Base-by-base conservation (phyloP, 257 asterid genomes). In the Fraxinus pennsylvanica region DNA sequence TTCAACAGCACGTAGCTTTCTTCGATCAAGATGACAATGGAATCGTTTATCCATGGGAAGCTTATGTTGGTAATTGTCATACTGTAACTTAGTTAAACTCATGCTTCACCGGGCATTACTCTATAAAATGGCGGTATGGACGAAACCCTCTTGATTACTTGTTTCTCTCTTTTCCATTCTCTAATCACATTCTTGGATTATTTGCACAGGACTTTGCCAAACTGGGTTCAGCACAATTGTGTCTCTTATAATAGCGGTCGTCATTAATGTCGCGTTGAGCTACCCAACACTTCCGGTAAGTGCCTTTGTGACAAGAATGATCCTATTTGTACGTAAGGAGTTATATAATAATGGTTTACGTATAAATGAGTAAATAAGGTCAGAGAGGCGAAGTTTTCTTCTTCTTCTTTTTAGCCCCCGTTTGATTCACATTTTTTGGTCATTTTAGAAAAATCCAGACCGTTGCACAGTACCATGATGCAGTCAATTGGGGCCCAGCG, bases 1-100 rank as follows among this genome's bases (percentile, higher is more conserved):
- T 93, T 84, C 98, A 93, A 81, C 98, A 90, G 74, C 98, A 93
- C 68, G 86, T 87, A 22, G 91, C 98, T 68, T 92, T 92, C 88
- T 90, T 92, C 30, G 95, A 94, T 76, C 98, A 89, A 81, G 94
- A 92, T 59, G 80, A 85, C 52, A 81, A 92, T 59, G 98, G 97
- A n/a, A 90, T 93, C 76, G 81, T 93, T 43, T 93, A 93, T 68
- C 98, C 97, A 0, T 92, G n/a, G 95, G 90, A 89, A 78, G 89
- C 92, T 22, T 88, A 70, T 75, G 5, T 84, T 1, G 87, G 91
- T 87, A 84, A 72, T 5, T 9, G 3, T 65, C 81, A 83, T 33
- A 29, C 30, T 29, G 30, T 29, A 29, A 29, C 1, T 29, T 29
- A 29, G 36, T 33, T 33, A 33, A 33, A 33, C 36, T 47, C 71